Conservation (phyloP, 139 green algal species). For the Ettlia oleoabundans region DNA sequence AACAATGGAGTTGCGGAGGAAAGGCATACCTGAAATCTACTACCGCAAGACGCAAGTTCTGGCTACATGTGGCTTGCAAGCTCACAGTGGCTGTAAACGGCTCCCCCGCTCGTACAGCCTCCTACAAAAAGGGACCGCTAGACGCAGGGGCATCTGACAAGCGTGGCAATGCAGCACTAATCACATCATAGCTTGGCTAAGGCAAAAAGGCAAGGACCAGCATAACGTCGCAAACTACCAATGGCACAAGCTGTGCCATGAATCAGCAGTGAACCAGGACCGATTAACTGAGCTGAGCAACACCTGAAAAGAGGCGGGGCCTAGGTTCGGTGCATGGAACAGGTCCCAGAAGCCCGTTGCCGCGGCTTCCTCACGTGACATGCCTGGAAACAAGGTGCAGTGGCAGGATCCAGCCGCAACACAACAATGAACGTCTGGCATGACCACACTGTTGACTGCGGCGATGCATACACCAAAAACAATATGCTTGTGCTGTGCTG, state of each 20-base stretch:
- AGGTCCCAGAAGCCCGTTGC: slow-evolving; percentile 45
- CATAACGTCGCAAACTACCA: too few species aligned
- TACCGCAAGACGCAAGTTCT: neutral
- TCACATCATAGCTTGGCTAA: too few species aligned
- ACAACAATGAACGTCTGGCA: too few species aligned
- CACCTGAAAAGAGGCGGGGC: neutral
- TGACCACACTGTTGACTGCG: too few species aligned
- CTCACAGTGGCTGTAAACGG: slow-evolving; percentile 30
- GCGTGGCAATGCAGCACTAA: too few species aligned
- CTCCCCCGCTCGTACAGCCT: neutral
- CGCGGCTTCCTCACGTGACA: neutral
- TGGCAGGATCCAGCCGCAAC: neutral
- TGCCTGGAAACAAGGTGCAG: neutral
- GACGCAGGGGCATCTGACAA: neutral
- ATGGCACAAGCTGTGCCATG: too few species aligned
- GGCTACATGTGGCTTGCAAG: slow-evolving; percentile 14
- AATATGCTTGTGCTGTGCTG: too few species aligned
- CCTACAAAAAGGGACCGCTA: neutral
- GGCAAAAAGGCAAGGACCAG: too few species aligned
- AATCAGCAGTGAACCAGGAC: too few species aligned
- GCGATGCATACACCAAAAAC: too few species aligned
- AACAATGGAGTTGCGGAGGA: too few species aligned
- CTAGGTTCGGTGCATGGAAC: neutral
- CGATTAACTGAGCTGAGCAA: neutral
- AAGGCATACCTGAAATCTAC: slow-evolving; percentile 29